phyloP scores from a whole-genome alignment of 306 rosid species.

The Gillenia trifoliata region DNA sequence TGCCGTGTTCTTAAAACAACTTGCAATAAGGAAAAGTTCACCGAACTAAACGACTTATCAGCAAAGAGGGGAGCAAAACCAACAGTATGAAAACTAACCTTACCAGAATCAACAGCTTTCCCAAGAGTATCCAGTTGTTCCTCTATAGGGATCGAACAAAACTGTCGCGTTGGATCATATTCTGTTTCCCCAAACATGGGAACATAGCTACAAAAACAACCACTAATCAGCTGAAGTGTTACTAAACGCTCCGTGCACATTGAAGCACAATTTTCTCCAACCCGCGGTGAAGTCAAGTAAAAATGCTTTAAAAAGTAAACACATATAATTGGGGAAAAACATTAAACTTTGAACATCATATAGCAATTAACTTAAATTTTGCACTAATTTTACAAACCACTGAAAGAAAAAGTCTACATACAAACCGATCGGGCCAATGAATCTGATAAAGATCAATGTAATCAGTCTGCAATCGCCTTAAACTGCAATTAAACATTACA shows the following conservation, averaged over 20 bases:
- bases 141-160: constrained; percentile 53
- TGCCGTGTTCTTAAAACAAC: not conserved
- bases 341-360: not conserved
- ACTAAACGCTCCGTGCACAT: not conserved
- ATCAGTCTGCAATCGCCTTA: constrained; percentile 67
- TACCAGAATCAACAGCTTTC: constrained; percentile 61
- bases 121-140: constrained; percentile 78
- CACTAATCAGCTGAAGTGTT: not conserved
- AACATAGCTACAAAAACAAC: constrained; percentile 51
- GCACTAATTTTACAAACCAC: not conserved
- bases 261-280: not conserved
- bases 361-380: not conserved
- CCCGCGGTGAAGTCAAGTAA: not conserved
- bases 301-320: not conserved
- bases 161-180: constrained; percentile 64
- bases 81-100: constrained; percentile 36
- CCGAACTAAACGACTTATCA: not conserved
- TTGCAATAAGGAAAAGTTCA: constrained; percentile 5
- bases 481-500: constrained; percentile 46
- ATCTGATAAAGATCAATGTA: constrained; percentile 89
- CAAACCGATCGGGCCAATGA: constrained; percentile 99
- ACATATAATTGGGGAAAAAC: not conserved
- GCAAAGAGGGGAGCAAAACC: not conserved
- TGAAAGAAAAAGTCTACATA: constrained; percentile 26
- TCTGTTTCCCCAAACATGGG: constrained; percentile 94